Evolutionary conservation across 2,329 filamentous ascomycete genomes (phyloP), one percentile per base, ranked within the genome.

Genomic region (Fusarium siculi): DNA sequence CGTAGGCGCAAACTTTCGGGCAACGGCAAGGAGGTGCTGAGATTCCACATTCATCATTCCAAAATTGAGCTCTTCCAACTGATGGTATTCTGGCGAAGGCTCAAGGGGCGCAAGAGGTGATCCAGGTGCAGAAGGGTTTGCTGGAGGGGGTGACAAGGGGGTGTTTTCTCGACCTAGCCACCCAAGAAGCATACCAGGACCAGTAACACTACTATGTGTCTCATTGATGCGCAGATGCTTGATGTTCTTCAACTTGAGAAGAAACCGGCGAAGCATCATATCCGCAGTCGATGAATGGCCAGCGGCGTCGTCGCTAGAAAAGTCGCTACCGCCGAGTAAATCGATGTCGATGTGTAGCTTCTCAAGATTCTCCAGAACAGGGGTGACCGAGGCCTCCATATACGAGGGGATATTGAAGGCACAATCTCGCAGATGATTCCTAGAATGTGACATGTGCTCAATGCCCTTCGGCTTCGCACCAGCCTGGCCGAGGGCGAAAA

Each of bases 201-300:
- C 61, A 9, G 62, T 23, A 8, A 61, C 23, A 0, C 64, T 28
- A 12, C 37, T 55, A 21, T 70, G 54, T 2, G 64, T 55, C 23
- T 73, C 72, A 72, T 90, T 91, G 47, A 91, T 75, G 6, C 89
- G 84, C 9, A 91, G 80, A 72, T 88, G 85, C 36, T 82, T 82
- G 10, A 91, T 67, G 23, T 86, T 86, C 53, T 68, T 73, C 39
- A 74, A 62, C 21, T 73, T 59, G n/a, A 59, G 52, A 6, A 81
- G 71, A 49, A 81, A 80, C 5, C 56, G 57, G 46, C 76, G 70
- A 9, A 81, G 59, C 54, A 70, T 58, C n/a, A 37, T 40, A 30
- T 79, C 65, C 4, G 61, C 63, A 18, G 42, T 58, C 10, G 58
- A 54, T 0, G 52, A 43, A 32, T 60, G 46, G 10, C 66, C 59